These are phyloP conservation scores for Chlorophyllum brunneum DNA, from an alignment of 768 basidiomycete species.

Conservation along the genomic window DNA sequence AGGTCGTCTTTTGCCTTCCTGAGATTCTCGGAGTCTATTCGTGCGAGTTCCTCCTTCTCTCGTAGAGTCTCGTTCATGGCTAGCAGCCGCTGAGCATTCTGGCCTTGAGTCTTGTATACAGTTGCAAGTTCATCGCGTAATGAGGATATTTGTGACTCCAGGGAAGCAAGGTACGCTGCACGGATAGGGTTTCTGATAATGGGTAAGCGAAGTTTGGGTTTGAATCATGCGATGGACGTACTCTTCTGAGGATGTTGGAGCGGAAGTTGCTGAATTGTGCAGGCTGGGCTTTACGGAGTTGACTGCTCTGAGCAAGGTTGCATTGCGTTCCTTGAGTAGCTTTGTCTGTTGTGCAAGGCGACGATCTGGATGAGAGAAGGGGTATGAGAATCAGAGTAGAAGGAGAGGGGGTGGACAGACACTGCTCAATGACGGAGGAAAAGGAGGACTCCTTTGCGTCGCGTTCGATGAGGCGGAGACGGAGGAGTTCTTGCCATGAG, in stretches of 20 bases:
- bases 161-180: conserved; percentile 83
- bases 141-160: conserved; percentile 91
- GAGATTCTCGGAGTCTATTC: conserved; percentile 77
- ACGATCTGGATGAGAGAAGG: conserved; percentile 57
- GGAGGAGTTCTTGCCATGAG: conserved; percentile 79
- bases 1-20: conserved; percentile 78
- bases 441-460: conserved; percentile 80
- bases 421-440: conserved; percentile 87
- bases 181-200: conserved; percentile 72
- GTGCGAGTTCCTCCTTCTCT: conserved; percentile 85
- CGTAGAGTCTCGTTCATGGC: conserved; percentile 94
- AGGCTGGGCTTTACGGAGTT: conserved; percentile 64
- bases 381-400: conserved; percentile 15
- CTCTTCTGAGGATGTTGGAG: conserved; percentile 68
- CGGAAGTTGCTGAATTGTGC: conserved; percentile 57
- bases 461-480: conserved; percentile 76
- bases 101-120: conserved; percentile 93
- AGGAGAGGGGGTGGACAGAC: conserved; percentile 42
- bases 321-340: conserved; percentile 89
- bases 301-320: conserved; percentile 81
- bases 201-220: conserved; percentile 18
- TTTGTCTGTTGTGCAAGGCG: conserved; percentile 90
- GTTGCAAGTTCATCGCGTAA: conserved; percentile 90
- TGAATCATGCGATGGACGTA: conserved; percentile 31
- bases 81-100: conserved; percentile 90